A percentile compares a stretch with the other conserved stretches of the same genome.
Evolutionary conservation across 2,329 filamentous ascomycete species (phyloP).

Genomic region (Coniochaeta prunicola): DNA sequence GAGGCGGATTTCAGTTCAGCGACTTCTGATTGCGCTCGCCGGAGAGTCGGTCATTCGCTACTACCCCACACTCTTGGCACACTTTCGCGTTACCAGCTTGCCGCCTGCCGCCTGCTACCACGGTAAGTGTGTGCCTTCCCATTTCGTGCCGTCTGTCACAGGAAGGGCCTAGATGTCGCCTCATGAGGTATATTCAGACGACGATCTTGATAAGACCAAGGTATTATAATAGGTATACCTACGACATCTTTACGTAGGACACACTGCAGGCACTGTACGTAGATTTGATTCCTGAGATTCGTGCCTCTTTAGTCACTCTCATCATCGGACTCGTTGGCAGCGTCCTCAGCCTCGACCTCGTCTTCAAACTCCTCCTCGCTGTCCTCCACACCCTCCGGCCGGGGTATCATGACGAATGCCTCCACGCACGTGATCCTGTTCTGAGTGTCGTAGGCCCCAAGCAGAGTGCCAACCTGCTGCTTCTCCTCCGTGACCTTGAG

Average conservation of each 20-base stretch:
- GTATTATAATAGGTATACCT: not conserved
- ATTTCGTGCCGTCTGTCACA: not conserved
- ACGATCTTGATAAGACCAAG: not conserved
- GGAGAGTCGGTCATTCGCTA: not conserved
- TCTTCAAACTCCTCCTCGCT: slow-evolving; percentile 45
- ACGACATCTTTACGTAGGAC: too few relatives aligned
- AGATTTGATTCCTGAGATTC: too few relatives aligned
- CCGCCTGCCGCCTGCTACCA: not conserved
- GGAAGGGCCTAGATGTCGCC: not conserved
- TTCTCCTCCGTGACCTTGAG: slow-evolving; percentile 22
- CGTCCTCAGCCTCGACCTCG: slow-evolving; percentile 29
- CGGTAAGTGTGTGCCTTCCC: not conserved
- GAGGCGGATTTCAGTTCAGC: not conserved
- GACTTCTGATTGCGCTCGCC: too few relatives aligned
- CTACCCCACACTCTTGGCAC: not conserved
- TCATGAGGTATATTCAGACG: not conserved
- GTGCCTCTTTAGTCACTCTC: slow-evolving; percentile 17
- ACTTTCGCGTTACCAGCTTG: not conserved
- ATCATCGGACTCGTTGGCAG: slow-evolving; percentile 24
- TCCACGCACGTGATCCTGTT: slow-evolving; percentile 86
- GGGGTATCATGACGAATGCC: slow-evolving; percentile 76
- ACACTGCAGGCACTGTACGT: too few relatives aligned
- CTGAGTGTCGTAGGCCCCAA: slow-evolving; percentile 76
- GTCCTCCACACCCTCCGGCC: slow-evolving; percentile 53
- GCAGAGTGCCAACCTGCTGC: slow-evolving; percentile 50